These are phyloP conservation scores for Tarenaya hassleriana DNA, from an alignment of 345 rosid genomes.

Conservation along the genomic window DNA sequence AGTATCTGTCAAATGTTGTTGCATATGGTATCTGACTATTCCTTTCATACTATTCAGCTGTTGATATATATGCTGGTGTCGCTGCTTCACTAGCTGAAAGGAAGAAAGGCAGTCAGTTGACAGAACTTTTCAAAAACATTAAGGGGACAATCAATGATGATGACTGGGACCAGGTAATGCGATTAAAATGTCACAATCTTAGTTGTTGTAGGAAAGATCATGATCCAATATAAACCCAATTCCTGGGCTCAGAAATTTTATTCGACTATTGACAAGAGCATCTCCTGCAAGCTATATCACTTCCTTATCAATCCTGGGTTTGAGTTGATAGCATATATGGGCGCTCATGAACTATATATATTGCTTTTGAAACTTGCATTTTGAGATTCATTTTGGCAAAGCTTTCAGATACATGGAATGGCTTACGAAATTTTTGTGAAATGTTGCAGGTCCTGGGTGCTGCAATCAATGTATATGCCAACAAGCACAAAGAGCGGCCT, in stretches of 20 bases:
- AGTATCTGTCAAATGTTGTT: conserved; percentile 2
- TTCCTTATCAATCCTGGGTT: neutral
- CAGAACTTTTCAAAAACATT: conserved; percentile 87
- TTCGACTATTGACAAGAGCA: neutral
- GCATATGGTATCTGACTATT: conserved; percentile 14
- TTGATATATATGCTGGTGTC: conserved; percentile 94
- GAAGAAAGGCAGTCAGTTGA: conserved; percentile 81
- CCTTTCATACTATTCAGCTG: conserved; percentile 45
- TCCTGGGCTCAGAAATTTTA: neutral
- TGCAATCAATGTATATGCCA: conserved; percentile 90
- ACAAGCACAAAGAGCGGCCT: conserved; percentile 94
- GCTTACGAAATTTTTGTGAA: conserved; percentile 17
- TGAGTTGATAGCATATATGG: neutral
- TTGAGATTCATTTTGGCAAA: neutral
- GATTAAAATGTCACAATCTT: neutral
- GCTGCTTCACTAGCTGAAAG: conserved; percentile 94
- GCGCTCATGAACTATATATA: neutral
- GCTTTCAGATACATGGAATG: neutral
- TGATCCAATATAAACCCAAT: neutral
- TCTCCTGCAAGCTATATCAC: neutral
- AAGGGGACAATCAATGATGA: conserved; percentile 87
- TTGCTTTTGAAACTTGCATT: neutral
- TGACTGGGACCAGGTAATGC: conserved; percentile 95
- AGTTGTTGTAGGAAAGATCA: conserved; percentile 1
- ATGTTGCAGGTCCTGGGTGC: conserved; percentile 80